phyloP scores from a whole-genome alignment of 192 early-diverging fungal species.

The Cetraspora pellucida region DNA sequence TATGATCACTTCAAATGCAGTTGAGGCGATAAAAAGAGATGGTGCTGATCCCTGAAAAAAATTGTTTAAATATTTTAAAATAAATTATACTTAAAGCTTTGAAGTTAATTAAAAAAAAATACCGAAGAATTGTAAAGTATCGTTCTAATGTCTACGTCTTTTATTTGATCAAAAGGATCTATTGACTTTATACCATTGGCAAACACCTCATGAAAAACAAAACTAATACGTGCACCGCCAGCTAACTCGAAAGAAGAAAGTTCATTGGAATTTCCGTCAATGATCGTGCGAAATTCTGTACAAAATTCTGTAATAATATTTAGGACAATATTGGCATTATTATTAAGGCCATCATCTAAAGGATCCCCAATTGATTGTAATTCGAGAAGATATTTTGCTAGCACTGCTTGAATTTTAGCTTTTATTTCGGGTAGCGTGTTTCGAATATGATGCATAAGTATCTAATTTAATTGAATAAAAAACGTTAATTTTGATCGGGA shows the following conservation, averaged over 20 bases:
- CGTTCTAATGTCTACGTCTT: conserved; percentile 98
- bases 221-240: conserved; percentile 98
- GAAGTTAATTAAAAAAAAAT: conserved; percentile 21
- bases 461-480: conserved; percentile 48
- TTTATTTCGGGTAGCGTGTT: conserved; percentile 99
- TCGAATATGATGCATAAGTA: conserved; percentile 99
- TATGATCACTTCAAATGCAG: conserved; percentile 97
- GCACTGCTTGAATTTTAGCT: conserved; percentile 85
- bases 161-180: conserved; percentile 98
- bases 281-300: conserved; percentile 92
- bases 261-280: conserved; percentile 96
- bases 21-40: conserved; percentile 96
- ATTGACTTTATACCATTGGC: conserved; percentile 87
- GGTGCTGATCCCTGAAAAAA: conserved; percentile 82
- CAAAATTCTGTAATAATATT: conserved; percentile 99
- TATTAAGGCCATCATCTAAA: conserved; percentile 70
- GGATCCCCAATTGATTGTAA: conserved; percentile 91
- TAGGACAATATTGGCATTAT: conserved; percentile 86
- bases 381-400: conserved; percentile 86
- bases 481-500: no score
- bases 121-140: conserved; percentile 97
- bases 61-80: background rate
- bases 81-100: background rate
- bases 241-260: conserved; percentile 92
- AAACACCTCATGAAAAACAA: conserved; percentile 99